These are phyloP conservation scores for Penicillium sp. DNA, from an alignment of 2,329 filamentous ascomycete genomes.

Conservation along the genomic window DNA sequence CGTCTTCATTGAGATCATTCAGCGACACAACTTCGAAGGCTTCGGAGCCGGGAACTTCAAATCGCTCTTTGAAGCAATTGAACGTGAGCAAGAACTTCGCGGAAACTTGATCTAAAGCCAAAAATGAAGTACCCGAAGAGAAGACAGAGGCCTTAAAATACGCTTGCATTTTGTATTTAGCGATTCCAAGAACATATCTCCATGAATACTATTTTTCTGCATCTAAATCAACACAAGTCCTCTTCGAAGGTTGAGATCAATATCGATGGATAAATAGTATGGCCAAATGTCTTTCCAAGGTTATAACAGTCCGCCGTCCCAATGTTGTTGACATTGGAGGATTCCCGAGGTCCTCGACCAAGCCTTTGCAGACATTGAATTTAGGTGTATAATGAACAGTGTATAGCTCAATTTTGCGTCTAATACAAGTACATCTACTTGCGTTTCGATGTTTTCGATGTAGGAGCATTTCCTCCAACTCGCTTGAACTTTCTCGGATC, in stretches of 20 bases:
- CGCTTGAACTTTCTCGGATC: slow-evolving; percentile 74
- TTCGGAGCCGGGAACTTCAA: slow-evolving; percentile 97
- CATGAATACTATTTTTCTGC: not conserved
- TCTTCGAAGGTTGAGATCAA: too few species aligned
- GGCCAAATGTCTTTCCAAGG: too few species aligned
- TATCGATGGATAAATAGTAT: too few species aligned
- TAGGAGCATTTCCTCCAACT: slow-evolving; percentile 47
- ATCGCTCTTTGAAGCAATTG: slow-evolving; percentile 91
- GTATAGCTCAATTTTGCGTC: too few species aligned
- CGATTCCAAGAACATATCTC: not conserved
- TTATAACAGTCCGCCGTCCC: too few species aligned
- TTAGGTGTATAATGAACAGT: too few species aligned
- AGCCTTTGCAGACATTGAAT: not conserved
- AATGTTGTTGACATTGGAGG: too few species aligned
- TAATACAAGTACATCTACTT: slow-evolving; percentile 19
- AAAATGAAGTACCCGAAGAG: not conserved
- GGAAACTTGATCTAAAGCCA: slow-evolving; percentile 66
- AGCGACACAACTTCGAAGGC: slow-evolving; percentile 84
- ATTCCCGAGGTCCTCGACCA: too few species aligned
- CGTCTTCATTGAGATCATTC: slow-evolving; percentile 95
- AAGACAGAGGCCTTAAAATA: not conserved
- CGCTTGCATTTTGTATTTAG: slow-evolving; percentile 1
- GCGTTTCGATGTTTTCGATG: slow-evolving; percentile 33
- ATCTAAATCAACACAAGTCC: too few species aligned
- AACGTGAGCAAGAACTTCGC: slow-evolving; percentile 83